Evolutionary conservation across 2,329 filamentous ascomycete genomes (phyloP), one percentile per base, ranked within the genome.

Genomic region (Botrytis squamosa): DNA sequence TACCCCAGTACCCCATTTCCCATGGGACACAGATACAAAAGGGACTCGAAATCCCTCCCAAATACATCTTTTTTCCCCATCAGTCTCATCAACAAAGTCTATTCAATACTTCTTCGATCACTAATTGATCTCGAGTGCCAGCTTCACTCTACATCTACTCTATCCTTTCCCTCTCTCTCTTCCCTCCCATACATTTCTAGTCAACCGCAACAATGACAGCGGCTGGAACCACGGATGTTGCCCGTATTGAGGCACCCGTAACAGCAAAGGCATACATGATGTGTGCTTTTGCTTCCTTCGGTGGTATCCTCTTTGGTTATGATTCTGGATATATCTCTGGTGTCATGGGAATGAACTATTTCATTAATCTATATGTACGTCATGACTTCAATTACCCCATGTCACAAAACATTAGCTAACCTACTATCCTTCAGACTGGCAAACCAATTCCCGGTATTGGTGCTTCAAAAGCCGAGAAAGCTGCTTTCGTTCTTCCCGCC

Each of bases 251-350:
- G 85, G 90, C 90, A 20, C 90, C 90, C 77, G 87, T 92, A 78
- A 92, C 90, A 77, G 83, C 88, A 83, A 90, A 90, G 85, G 90
- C 90, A 73, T 92, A 92, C 82, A 75, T 91, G 69, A 87, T 92
- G 80, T 92, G 90, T 82, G 90, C 89, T 76, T 92, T 92, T 76
- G 90, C 90, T 75, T 89, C 90, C 49, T 91, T 92, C 75, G 90
- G 90, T 79, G 90, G 89, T 82, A 79, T 80, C 73, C 78, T 80
- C 77, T 81, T 81, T 83, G 92, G 92, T 68, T 94, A 92, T 83
- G 92, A 94, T 80, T 92, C 91, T 60, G 92, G 92, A 78, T 92
- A 92, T 84, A 92, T 93, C 85, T 90, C 89, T 81, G 89, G 89
- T 81, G 78, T 80, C 16, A 76, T 80, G 76, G 82, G 84, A 75